Evolutionary conservation across 2,329 filamentous ascomycete species (phyloP).

Genomic region (Xylaria sp.): DNA sequence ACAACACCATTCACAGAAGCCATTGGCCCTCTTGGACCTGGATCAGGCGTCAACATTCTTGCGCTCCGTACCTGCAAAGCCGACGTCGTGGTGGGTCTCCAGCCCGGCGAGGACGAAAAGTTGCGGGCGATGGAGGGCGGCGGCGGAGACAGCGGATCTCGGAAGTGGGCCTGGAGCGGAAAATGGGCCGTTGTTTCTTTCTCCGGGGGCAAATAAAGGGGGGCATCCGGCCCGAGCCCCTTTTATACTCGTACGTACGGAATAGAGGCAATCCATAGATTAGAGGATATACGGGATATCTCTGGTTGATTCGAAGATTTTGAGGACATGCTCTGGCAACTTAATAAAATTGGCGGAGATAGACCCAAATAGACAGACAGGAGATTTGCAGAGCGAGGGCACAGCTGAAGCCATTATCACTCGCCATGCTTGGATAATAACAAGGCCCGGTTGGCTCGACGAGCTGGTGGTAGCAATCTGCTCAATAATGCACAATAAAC

Average conservation of each 20-base stretch:
- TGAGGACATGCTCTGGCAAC: not conserved
- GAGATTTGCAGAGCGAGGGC: not conserved
- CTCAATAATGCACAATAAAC: not conserved
- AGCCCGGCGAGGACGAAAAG: conserved; percentile 74
- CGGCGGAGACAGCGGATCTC: conserved; percentile 62
- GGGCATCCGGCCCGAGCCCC: not conserved
- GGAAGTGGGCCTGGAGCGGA: conserved; percentile 92
- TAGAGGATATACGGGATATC: not conserved
- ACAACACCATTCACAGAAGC: conserved; percentile 81
- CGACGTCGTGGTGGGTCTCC: conserved; percentile 88
- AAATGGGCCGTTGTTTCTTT: conserved; percentile 96
- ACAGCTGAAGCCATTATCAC: not conserved
- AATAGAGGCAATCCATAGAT: not conserved
- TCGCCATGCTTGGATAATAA: not conserved
- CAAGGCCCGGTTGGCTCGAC: not conserved
- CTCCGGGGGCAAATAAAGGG: conserved; percentile 56
- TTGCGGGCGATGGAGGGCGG: conserved; percentile 63
- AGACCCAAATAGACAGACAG: conserved; percentile 2
- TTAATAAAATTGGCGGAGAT: not conserved
- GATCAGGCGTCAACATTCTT: conserved; percentile 76
- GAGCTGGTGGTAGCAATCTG: not conserved
- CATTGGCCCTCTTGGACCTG: conserved; percentile 76
- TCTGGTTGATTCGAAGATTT: not conserved
- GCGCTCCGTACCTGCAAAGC: conserved; percentile 94
- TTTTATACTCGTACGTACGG: not conserved